Base-by-base conservation (phyloP, 164 flowering plant species). In the Cinnamomum micranthum region DNA sequence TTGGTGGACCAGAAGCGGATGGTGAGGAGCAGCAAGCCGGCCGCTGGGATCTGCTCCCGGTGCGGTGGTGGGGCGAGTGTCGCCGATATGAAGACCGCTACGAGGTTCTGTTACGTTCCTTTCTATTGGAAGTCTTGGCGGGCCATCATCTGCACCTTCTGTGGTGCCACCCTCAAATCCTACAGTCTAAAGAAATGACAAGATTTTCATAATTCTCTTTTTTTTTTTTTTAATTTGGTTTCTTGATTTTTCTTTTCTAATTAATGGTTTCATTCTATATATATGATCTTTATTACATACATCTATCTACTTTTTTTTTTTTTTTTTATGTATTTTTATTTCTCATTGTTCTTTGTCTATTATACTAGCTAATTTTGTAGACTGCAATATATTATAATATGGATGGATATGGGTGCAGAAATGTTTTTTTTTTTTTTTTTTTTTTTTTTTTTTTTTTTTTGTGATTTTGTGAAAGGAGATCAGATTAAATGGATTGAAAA, bases 11-110 rank as follows among this genome's bases (percentile, higher is more conserved):
- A 93, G 84, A 87, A 75, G 75, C 78, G 84, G 76, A 66, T 71
- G 76, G 83, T 88, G 80, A 58, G 79, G 62, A 77, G 85, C 33
- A 88, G 88, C 83, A 90, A 90, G 84, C 97, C 97, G 70, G 89
- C 87, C 22, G 94, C 97, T 13, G 97, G 95, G 64, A 83, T 80
- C 23, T 93, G 97, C 77, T 93, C 97, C 1, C 74, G 94, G 72
- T 93, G 97, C 86, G 91, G 95, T 59, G 88, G 86, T 0, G 89
- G 93, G 0, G 97, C 95, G 0, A 88, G 89, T 55, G 93, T 91
- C 13, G 95, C 95, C 22, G 95, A 93, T 74, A 89, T 93, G 94
- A 87, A 83, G 72, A 91, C 91, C 0, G 80, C 84, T 2, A 93
- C 95, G 2, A 82, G 97, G 71, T 91, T 90, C 69, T 90, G 94